Evolutionary conservation across 169 alveolate genomes (phyloP).

Genomic region (Ichthyophthirius multifiliis): DNA sequence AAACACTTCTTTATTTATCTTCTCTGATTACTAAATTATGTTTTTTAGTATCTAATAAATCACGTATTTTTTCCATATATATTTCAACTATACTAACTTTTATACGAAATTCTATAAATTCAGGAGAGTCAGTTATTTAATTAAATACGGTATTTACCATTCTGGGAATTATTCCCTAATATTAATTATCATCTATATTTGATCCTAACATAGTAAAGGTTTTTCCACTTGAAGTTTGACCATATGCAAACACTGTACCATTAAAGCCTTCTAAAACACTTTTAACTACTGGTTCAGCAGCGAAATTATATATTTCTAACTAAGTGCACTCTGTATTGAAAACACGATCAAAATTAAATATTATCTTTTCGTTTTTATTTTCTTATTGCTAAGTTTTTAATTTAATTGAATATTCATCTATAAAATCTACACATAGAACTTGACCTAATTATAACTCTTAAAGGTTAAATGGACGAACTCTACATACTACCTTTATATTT

Average conservation of each 20-base stretch:
- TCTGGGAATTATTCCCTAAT: constrained; percentile 74
- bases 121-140: constrained; percentile 49
- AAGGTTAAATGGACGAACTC: constrained; percentile 87
- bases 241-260: constrained; percentile 89
- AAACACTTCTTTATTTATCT: constrained; percentile 74
- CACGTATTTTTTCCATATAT: constrained; percentile 88
- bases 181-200: constrained; percentile 38
- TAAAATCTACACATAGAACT: constrained; percentile 38
- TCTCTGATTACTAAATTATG: constrained; percentile 69
- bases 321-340: constrained; percentile 67
- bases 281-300: constrained; percentile 73
- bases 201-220: constrained; percentile 76
- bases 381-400: constrained; percentile 11
- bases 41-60: constrained; percentile 67
- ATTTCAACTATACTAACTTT: constrained; percentile 86
- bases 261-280: constrained; percentile 83
- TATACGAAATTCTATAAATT: constrained; percentile 79
- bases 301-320: constrained; percentile 66
- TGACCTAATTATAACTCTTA: constrained; percentile 57
- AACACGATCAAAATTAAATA: constrained; percentile 61
- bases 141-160: constrained; percentile 62
- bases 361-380: neutral
- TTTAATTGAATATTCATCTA: constrained; percentile 13
- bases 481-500: constrained; percentile 81
- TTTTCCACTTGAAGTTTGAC: constrained; percentile 88